A percentile compares a stretch with the other conserved stretches of the same genome.
Evolutionary conservation across 495 filamentous ascomycete genomes (phyloP).

Genomic region (Penicillium soppii): DNA sequence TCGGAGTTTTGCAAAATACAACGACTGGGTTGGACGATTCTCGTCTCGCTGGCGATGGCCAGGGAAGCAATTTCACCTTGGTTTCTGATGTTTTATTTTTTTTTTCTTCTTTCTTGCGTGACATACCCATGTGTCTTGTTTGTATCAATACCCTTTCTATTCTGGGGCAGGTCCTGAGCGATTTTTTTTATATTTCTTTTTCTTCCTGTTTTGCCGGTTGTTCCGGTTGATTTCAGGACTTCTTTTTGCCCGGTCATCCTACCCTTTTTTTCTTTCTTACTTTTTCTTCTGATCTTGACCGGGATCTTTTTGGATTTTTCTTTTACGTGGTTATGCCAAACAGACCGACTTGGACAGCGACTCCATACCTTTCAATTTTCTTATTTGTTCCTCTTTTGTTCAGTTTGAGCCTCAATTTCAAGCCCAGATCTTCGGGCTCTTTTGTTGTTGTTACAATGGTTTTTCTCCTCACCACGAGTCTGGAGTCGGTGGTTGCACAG

Average conservation of each 20-base stretch:
- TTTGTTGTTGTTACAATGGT: constrained; percentile 23
- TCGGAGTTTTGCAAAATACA: not conserved
- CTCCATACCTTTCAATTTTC: constrained; percentile 21
- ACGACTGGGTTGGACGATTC: not conserved
- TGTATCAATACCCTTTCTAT: constrained; percentile 34
- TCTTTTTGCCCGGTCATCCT: not conserved
- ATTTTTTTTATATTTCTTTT: constrained; percentile 18
- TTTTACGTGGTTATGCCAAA: constrained; percentile 46
- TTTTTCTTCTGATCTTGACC: constrained; percentile 20
- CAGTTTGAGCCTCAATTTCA: no score
- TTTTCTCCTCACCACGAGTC: constrained; percentile 13
- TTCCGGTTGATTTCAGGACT: constrained; percentile 19
- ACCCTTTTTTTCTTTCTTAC: constrained; percentile 8
- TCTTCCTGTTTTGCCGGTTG: constrained; percentile 16
- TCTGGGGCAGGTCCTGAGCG: constrained; percentile 34
- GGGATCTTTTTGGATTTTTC: constrained; percentile 13
- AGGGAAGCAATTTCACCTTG: constrained; percentile 19
- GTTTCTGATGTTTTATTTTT: constrained; percentile 20
- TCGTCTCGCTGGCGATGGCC: constrained; percentile 26
- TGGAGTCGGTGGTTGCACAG: constrained; percentile 20
- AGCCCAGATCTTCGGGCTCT: no score
- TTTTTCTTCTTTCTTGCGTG: constrained; percentile 27
- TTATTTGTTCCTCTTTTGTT: constrained; percentile 29
- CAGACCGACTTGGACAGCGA: constrained; percentile 39
- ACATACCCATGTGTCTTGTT: constrained; percentile 30